Evolutionary conservation across 768 basidiomycete species (phyloP), one percentile per base, ranked within the genome.

Genomic region (Boletus rubropictus): DNA sequence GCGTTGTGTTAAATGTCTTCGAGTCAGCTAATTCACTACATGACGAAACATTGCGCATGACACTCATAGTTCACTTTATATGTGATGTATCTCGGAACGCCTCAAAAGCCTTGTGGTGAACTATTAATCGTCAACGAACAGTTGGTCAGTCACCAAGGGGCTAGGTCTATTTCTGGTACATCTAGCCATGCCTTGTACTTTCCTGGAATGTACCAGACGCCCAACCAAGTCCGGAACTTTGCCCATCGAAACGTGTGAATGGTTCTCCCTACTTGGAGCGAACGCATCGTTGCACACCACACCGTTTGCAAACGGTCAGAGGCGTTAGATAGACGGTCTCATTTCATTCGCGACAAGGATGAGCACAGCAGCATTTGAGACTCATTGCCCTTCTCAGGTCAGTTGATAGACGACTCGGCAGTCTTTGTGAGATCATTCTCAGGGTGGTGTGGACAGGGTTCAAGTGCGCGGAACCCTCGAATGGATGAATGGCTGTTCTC

Each of bases 201-300:
- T 41, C 39, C 20, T 12, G 5, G 14, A 43, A n/a, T 22, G 9
- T 28, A 17, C 24, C 5, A 39, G 33, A 17, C 22, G n/a, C 31
- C 22, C 14, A 18, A 28, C n/a, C 52, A 22, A 28, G 27, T 28
- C 11, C 10, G 27, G 38, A 36, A 38, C 22, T 5, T 27, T 7
- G 20, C 6, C 15, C 27, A 55, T 42, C 31, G 29, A 48, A 35
- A 29, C 39, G 46, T 43, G 35, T 48, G 44, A 32, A 44, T 15
- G 27, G 14, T 24, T n/a, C 32, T 33, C 14, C 29, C 11, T n/a
- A n/a, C 24, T 15, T 25, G 25, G 24, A 37, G n/a, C 9, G 39
- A 31, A 17, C 14, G 0, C 25, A 14, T 33, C 32, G 3, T n/a
- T 31, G 42, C 18, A 27, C 12, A n/a, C 4, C n/a, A 33, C 12